Percentiles rank a stretch among this genome's conserved stretches.
These are phyloP conservation scores for Filobasidium wieringae DNA, from an alignment of 768 basidiomycete species.

Conservation along the genomic window DNA sequence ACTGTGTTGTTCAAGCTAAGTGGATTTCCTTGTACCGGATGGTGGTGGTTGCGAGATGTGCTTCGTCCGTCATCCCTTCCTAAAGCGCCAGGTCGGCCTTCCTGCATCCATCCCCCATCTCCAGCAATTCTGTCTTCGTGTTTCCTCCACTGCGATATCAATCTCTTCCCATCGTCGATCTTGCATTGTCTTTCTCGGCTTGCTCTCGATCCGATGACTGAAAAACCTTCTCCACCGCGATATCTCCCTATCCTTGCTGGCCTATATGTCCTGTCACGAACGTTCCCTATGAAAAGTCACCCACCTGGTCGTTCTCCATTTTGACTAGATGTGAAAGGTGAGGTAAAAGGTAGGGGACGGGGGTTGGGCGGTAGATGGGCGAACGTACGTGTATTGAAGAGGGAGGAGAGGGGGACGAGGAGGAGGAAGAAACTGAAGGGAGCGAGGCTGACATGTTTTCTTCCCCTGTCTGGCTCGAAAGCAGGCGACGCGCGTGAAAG, in stretches of 20 bases:
- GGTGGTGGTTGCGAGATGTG: no score
- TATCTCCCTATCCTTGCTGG: no score
- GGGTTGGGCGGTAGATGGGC: neutral
- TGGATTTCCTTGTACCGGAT: no score
- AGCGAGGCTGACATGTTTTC: neutral
- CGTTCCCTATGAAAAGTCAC: no score
- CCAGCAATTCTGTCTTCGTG: neutral
- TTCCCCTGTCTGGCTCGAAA: no score
- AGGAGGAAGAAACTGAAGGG: neutral
- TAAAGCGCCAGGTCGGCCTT: no score
- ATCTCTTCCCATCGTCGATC: neutral
- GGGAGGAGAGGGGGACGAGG: neutral
- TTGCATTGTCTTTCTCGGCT: neutral
- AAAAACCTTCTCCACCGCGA: neutral
- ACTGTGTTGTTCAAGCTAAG: no score
- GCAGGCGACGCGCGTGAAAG: neutral
- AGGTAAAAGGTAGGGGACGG: neutral
- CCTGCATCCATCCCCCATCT: no score
- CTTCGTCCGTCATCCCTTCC: no score
- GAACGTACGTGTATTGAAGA: neutral
- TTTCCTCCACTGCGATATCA: neutral
- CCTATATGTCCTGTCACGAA: no score
- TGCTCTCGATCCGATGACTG: neutral
- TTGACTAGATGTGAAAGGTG: constrained; percentile 6
- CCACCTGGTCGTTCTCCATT: constrained; percentile 18